Evolutionary conservation across 2,329 filamentous ascomycete genomes (phyloP).

Genomic region (Polychaeton citri): DNA sequence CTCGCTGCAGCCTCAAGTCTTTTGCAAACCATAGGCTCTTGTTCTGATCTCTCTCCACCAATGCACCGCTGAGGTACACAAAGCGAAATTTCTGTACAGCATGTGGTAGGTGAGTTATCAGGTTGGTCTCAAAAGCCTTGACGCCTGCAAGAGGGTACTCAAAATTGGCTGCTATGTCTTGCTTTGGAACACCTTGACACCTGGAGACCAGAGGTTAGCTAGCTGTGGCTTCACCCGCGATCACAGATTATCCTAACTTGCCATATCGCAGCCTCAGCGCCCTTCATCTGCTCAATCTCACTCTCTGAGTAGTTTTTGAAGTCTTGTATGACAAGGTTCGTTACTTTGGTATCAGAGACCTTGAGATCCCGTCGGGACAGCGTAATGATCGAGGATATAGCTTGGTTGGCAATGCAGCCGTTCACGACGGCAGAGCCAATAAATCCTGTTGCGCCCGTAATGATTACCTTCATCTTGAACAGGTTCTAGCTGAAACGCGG

Average conservation of each 20-base stretch:
- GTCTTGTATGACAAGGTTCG: conserved; percentile 38
- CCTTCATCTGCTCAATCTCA: conserved; percentile 23
- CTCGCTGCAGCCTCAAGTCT: conserved; percentile 17
- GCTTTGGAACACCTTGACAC: conserved; percentile 14
- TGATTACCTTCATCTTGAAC: conserved; percentile 41
- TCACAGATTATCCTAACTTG: not conserved
- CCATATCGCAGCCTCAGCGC: conserved; percentile 32
- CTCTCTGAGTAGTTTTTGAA: conserved; percentile 37
- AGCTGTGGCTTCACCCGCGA: not conserved
- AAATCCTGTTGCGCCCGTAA: conserved; percentile 43
- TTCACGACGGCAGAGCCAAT: conserved; percentile 39
- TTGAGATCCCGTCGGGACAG: conserved; percentile 37
- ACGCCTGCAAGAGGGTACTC: conserved; percentile 22
- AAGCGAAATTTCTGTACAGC: conserved; percentile 25
- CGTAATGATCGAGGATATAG: conserved; percentile 38
- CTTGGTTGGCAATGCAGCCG: conserved; percentile 32
- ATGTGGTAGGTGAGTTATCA: conserved; percentile 7
- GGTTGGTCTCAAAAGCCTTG: conserved; percentile 15
- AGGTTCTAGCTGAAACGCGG: not conserved
- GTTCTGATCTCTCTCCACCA: conserved; percentile 19
- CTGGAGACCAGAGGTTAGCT: conserved; percentile 16
- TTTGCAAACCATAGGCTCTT: conserved; percentile 21
- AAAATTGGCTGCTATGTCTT: conserved; percentile 18
- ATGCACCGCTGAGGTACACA: conserved; percentile 23
- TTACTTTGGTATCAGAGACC: conserved; percentile 35